A percentile compares a stretch with the other conserved stretches of the same genome.
phyloP scores from a whole-genome alignment of 169 alveolate species.

The Cryptosporidium parvum region DNA sequence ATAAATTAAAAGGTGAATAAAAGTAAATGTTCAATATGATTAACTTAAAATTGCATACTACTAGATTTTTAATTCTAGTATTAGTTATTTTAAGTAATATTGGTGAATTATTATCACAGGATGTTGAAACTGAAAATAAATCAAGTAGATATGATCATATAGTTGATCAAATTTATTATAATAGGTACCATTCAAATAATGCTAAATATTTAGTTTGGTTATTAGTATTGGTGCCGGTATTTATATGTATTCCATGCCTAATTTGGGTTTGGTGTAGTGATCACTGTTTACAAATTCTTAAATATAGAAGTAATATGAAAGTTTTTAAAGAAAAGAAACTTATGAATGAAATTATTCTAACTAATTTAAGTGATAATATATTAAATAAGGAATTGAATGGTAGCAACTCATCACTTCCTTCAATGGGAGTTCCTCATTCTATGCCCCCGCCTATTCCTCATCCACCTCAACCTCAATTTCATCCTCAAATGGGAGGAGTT shows the following conservation, averaged over 20 bases:
- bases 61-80: conserved; percentile 7
- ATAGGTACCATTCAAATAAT: conserved; percentile 68
- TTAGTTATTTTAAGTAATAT: neutral
- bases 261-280: conserved; percentile 76
- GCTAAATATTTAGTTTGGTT: conserved; percentile 65
- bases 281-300: conserved; percentile 55
- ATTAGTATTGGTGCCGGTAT: conserved; percentile 62
- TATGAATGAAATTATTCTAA: conserved; percentile 45
- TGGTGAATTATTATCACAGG: neutral
- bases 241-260: conserved; percentile 65
- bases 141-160: neutral
- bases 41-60: neutral
- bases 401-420: conserved; percentile 7
- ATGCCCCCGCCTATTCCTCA: neutral
- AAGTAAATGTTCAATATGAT: neutral
- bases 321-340: conserved; percentile 33
- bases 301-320: conserved; percentile 41
- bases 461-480: conserved; percentile 8
- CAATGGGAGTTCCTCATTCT: neutral
- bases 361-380: conserved; percentile 17
- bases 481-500: neutral
- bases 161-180: conserved; percentile 39
- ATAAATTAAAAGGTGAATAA: too few relatives aligned
- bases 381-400: conserved; percentile 8
- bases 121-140: conserved; percentile 8